phyloP scores from a whole-genome alignment of 768 basidiomycete species.

The Butyriboletus loyo region DNA sequence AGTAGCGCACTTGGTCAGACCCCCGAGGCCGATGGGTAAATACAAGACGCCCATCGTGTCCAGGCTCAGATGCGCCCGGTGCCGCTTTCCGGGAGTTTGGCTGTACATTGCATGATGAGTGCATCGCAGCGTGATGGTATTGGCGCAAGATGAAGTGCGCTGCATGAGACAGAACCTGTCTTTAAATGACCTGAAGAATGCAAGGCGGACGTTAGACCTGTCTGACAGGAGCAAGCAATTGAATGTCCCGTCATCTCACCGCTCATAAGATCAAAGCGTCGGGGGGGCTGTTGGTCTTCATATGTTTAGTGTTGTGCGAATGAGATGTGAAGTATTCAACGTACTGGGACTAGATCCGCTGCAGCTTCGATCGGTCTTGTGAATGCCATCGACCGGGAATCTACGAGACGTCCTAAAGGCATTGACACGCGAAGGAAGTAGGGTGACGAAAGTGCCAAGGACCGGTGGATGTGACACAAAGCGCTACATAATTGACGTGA shows the following conservation, averaged over 20 bases:
- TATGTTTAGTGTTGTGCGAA: neutral
- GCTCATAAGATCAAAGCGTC: too few species aligned
- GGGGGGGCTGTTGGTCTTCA: too few species aligned
- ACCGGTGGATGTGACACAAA: conserved; percentile 42
- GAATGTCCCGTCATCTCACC: neutral
- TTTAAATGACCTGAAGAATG: conserved; percentile 6
- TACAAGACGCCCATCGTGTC: neutral
- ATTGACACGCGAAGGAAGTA: conserved; percentile 41
- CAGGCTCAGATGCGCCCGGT: neutral
- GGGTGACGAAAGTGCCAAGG: conserved; percentile 41
- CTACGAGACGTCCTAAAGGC: conserved; percentile 34
- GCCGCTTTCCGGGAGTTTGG: neutral
- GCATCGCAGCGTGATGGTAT: neutral
- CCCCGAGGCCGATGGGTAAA: neutral
- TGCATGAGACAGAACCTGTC: neutral
- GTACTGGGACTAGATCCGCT: conserved; percentile 45
- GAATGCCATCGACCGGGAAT: conserved; percentile 12
- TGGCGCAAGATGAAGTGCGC: conserved; percentile 3
- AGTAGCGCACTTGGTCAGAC: neutral
- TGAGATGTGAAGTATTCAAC: conserved; percentile 1
- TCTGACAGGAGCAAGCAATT: neutral
- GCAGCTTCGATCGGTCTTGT: conserved; percentile 31
- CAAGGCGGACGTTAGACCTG: conserved; percentile 8
- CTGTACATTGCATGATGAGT: neutral
- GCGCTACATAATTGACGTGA: conserved; percentile 28